Percentiles rank a stretch among this genome's conserved stretches.
Conservation (phyloP, 2,329 filamentous ascomycete species). For the Rutstroemia sp. region DNA sequence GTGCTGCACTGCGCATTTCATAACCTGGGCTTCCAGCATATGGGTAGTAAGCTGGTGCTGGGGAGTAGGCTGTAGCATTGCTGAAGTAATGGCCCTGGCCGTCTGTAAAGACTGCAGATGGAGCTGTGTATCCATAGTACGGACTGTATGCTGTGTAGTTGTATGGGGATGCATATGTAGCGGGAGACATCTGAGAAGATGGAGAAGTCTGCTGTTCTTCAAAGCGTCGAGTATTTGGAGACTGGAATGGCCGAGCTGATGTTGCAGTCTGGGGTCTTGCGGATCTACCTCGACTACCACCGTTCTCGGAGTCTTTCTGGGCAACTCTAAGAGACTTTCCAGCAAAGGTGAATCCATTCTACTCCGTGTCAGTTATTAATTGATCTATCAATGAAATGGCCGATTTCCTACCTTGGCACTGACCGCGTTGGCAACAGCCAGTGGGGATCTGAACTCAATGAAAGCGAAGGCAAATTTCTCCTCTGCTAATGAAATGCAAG, state of each 20-base stretch:
- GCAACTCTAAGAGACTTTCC: constrained; percentile 24
- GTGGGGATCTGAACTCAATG: constrained; percentile 25
- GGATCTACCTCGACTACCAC: constrained; percentile 9
- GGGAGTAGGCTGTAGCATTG: constrained; percentile 9
- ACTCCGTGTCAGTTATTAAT: not conserved
- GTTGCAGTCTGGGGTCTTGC: not conserved
- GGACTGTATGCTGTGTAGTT: constrained; percentile 12
- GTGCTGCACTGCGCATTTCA: constrained; percentile 5
- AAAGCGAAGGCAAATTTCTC: constrained; percentile 31
- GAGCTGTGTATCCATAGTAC: constrained; percentile 7
- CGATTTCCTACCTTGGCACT: constrained; percentile 15
- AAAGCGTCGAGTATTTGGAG: constrained; percentile 14
- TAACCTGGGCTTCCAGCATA: constrained; percentile 14
- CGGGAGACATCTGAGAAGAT: constrained; percentile 12
- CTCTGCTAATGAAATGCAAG: constrained; percentile 14
- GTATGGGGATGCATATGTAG: constrained; percentile 14
- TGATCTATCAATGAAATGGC: not conserved
- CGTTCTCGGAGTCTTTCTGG: constrained; percentile 27
- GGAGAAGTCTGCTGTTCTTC: constrained; percentile 11
- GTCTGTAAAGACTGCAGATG: constrained; percentile 12
- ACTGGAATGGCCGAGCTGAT: constrained; percentile 10
- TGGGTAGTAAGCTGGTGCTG: constrained; percentile 14
- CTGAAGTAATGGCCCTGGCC: constrained; percentile 18
- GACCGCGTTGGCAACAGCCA: constrained; percentile 19
- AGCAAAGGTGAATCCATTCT: constrained; percentile 21